phyloP scores from a whole-genome alignment of 768 basidiomycete genomes.

The Mrakia gelida region DNA sequence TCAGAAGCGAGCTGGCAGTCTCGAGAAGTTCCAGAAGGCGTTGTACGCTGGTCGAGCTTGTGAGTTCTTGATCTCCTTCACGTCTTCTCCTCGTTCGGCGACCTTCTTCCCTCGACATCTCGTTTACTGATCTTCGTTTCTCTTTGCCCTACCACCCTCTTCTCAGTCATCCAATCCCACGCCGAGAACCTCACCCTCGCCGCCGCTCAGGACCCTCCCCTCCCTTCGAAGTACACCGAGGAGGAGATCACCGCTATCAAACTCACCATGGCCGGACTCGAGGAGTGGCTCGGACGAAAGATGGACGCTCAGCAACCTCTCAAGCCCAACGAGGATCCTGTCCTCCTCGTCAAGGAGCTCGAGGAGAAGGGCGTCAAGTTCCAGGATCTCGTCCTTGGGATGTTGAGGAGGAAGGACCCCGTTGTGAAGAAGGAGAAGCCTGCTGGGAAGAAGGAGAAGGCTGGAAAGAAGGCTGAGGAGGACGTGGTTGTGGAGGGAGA shows the following conservation, averaged over 20 bases:
- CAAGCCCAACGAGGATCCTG: constrained; percentile 72
- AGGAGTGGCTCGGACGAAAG: constrained; percentile 73
- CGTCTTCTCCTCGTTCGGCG: not conserved
- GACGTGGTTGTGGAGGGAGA: not conserved
- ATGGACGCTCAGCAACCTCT: constrained; percentile 77
- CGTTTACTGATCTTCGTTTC: not conserved
- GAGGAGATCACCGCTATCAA: constrained; percentile 82
- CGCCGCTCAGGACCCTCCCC: constrained; percentile 44
- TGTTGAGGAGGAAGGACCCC: constrained; percentile 36
- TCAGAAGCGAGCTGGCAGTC: constrained; percentile 71
- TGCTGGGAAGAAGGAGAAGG: constrained; percentile 34
- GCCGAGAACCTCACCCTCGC: constrained; percentile 67
- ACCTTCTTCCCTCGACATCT: not conserved
- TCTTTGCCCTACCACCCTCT: no score
- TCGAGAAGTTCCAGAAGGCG: constrained; percentile 84
- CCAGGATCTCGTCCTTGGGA: constrained; percentile 55
- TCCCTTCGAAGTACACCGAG: constrained; percentile 62
- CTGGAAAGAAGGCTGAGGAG: constrained; percentile 10
- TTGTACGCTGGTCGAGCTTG: constrained; percentile 52
- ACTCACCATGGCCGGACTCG: constrained; percentile 69
- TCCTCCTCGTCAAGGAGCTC: constrained; percentile 81
- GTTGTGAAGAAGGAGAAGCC: constrained; percentile 26
- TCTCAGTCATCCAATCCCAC: constrained; percentile 66
- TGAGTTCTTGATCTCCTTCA: not conserved
- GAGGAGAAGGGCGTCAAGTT: constrained; percentile 73